Evolutionary conservation across 2,329 filamentous ascomycete species (phyloP).

Genomic region (Hymenoscyphus fraxineus): DNA sequence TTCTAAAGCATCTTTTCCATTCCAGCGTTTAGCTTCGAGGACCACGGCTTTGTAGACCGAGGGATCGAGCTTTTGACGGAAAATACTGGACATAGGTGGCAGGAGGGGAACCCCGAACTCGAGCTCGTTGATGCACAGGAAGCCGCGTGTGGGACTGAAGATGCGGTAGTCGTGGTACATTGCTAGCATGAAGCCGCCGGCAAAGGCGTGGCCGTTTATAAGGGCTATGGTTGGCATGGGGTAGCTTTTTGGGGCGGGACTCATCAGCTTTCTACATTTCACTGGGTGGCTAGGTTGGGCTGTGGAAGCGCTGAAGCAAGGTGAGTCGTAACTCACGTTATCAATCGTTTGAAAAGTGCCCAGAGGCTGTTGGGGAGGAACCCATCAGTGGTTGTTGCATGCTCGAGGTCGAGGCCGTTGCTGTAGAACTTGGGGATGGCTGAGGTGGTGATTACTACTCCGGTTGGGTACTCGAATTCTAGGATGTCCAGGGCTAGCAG

Average conservation of each 20-base stretch:
- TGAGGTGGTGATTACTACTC: constrained; percentile 74
- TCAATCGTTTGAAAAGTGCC: constrained; percentile 59
- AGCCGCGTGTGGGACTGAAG: constrained; percentile 68
- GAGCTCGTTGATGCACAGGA: constrained; percentile 75
- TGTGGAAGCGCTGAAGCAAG: neutral
- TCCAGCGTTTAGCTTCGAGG: constrained; percentile 69
- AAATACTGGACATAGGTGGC: constrained; percentile 70
- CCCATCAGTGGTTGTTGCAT: constrained; percentile 55
- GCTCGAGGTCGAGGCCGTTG: constrained; percentile 75
- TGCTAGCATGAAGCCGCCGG: constrained; percentile 75
- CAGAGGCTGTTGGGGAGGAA: constrained; percentile 63
- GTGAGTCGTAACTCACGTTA: constrained; percentile 46
- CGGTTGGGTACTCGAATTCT: constrained; percentile 59
- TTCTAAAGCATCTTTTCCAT: constrained; percentile 58
- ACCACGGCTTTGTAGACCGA: constrained; percentile 59
- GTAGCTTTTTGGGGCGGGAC: constrained; percentile 42
- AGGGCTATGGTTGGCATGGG: constrained; percentile 81
- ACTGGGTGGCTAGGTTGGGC: no score
- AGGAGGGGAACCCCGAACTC: constrained; percentile 74
- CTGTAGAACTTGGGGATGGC: constrained; percentile 75
- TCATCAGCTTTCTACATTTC: neutral
- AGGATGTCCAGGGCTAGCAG: constrained; percentile 71
- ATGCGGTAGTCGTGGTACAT: constrained; percentile 83
- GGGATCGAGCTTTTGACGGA: constrained; percentile 62
- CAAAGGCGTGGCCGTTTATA: constrained; percentile 77